Evolutionary conservation across 805 yeast species (phyloP).

Genomic region (Sugiyamaella smithiae): DNA sequence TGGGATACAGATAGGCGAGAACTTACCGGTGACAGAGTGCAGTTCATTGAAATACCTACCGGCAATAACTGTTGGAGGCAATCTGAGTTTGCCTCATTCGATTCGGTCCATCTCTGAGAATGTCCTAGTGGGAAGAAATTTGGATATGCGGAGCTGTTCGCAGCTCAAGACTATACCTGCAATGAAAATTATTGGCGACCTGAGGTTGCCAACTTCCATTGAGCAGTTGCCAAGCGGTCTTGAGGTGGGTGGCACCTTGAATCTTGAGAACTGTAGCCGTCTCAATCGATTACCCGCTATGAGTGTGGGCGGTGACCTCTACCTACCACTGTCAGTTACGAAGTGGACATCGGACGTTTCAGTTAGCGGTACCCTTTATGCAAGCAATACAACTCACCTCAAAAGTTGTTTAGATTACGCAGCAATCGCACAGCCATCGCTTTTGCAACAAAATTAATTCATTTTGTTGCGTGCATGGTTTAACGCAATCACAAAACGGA

Average conservation of each 20-base stretch:
- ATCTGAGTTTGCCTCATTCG: not conserved
- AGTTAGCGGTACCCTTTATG: not conserved
- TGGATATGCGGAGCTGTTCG: not conserved
- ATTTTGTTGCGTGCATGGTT: too few species aligned
- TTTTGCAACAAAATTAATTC: too few species aligned
- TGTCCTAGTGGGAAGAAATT: not conserved
- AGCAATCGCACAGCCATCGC: too few species aligned
- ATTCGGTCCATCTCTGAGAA: not conserved
- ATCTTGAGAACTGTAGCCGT: not conserved
- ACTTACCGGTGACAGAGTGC: not conserved
- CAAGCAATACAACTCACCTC: constrained; percentile 1
- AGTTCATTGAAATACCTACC: not conserved
- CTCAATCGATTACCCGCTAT: not conserved
- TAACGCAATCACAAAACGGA: too few species aligned
- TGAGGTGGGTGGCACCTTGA: not conserved
- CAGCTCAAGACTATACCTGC: not conserved
- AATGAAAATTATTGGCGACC: not conserved
- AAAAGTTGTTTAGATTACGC: too few species aligned
- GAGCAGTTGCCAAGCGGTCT: not conserved
- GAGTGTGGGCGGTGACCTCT: not conserved
- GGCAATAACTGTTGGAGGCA: not conserved
- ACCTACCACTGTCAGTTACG: not conserved
- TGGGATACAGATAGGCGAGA: not conserved
- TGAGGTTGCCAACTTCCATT: not conserved
- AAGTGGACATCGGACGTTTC: not conserved